Evolutionary conservation across 208 protist genomes (phyloP).

Genomic region (Strigomonas galati): DNA sequence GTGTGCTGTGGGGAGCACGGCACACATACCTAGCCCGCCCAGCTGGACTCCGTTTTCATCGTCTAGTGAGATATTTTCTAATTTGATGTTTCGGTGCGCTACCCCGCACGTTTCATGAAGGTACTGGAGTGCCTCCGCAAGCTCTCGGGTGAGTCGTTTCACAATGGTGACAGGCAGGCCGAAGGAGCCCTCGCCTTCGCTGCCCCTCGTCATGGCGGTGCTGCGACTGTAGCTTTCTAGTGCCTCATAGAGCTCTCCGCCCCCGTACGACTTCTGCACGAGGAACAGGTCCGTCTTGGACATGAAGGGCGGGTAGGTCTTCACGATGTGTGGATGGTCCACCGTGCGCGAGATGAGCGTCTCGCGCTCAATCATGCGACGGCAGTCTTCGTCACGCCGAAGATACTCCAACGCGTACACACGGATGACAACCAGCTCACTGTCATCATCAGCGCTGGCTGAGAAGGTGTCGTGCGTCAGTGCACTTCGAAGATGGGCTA

Average conservation of each 20-base stretch:
- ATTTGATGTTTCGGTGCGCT: slow-evolving; percentile 74
- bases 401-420: slow-evolving; percentile 65
- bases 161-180: slow-evolving; percentile 28
- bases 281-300: slow-evolving; percentile 56
- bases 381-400: slow-evolving; percentile 33
- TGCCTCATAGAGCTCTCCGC: slow-evolving; percentile 55
- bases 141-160: slow-evolving; percentile 36
- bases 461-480: slow-evolving; percentile 65
- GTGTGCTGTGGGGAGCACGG: slow-evolving; percentile 25
- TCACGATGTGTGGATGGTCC: slow-evolving; percentile 46
- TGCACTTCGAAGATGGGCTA: slow-evolving; percentile 38
- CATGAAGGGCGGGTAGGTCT: slow-evolving; percentile 32
- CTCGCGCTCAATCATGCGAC: slow-evolving; percentile 55
- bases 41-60: slow-evolving; percentile 41
- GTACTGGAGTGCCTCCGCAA: slow-evolving; percentile 48
- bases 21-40: slow-evolving; percentile 50
- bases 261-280: slow-evolving; percentile 50
- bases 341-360: slow-evolving; percentile 35
- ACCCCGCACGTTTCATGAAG: slow-evolving; percentile 54
- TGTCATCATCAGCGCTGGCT: slow-evolving; percentile 12
- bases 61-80: slow-evolving; percentile 70
- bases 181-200: not conserved
- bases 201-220: not conserved
- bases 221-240: slow-evolving; percentile 22
- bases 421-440: slow-evolving; percentile 40